phyloP scores from a whole-genome alignment of 2,329 filamentous ascomycete genomes.

The Diaporthe citri region DNA sequence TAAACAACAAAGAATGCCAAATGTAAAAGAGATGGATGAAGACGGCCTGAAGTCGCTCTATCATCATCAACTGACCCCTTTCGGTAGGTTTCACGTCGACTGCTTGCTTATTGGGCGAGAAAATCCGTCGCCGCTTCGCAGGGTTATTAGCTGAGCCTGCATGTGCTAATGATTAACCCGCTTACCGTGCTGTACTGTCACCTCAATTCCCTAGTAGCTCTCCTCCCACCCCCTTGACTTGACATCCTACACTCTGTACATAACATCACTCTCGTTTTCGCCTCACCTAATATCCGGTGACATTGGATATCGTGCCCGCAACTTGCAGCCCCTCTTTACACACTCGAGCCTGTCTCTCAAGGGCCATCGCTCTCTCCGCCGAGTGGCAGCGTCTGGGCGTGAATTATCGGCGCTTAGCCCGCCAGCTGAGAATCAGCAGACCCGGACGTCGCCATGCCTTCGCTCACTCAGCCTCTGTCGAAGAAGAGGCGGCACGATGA shows the following conservation, averaged over 20 bases:
- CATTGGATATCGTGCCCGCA: background rate
- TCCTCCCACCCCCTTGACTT: background rate
- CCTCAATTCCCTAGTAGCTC: slow-evolving; percentile 10
- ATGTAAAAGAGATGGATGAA: background rate
- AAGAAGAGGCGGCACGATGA: slow-evolving; percentile 40
- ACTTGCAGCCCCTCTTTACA: background rate
- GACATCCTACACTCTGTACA: background rate
- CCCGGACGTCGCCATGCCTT: slow-evolving; percentile 34
- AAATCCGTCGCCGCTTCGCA: background rate
- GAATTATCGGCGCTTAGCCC: slow-evolving; percentile 23
- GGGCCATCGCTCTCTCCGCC: background rate
- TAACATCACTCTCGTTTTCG: background rate
- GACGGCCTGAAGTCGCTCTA: background rate
- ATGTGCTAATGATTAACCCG: slow-evolving; percentile 28
- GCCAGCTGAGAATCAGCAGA: slow-evolving; percentile 15
- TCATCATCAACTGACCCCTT: background rate
- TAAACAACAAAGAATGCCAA: background rate
- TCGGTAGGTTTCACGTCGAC: background rate
- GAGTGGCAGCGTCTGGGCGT: background rate
- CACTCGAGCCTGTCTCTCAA: background rate
- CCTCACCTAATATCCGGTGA: background rate
- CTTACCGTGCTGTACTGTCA: slow-evolving; percentile 17
- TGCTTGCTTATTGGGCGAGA: slow-evolving; percentile 12
- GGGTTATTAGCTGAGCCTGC: slow-evolving; percentile 22
- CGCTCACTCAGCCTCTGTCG: slow-evolving; percentile 34